Evolutionary conservation across 164 flowering plant genomes (phyloP), one percentile per base, ranked within the genome.

Genomic region (Nymphaea thermarum): DNA sequence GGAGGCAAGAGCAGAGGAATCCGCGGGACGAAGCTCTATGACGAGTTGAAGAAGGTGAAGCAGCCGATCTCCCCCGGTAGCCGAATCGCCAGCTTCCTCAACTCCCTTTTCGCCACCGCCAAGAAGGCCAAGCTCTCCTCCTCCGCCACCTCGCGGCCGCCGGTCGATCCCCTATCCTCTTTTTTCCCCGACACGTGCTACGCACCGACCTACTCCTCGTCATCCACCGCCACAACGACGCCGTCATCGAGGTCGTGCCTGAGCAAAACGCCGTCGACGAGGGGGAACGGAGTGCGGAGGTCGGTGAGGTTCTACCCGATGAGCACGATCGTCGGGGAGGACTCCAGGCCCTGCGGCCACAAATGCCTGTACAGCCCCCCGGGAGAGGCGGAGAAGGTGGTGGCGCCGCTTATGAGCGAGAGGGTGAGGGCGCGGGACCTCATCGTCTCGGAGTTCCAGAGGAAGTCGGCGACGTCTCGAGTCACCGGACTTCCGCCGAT

Each of bases 51-150:
- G 85, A 91, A 87, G 70, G 84, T 72, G 43, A 88, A 83, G 82
- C 96, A 86, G 55, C 99, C 99, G 15, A 82, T 88, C 44, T 94
- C 99, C 0, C 99, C 99, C 0, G 97, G 97, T 1, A 89, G 82
- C 3, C 78, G 80, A 11, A 82, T 94, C 12, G 87, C 97, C 0
- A 82, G 76, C 43, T 94, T 94, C 65, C 77, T 94, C 59, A 94
- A 90, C 70, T 88, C 97, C 3, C 74, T 94, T 0, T 91, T 91
- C 80, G 74, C 80, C 2, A 53, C 74, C 8, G 67, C 82, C 0
- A 81, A 82, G 43, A 76, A 73, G 60, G 65, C 87, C 0, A 86
- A 84, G 73, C 64, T 74, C 14, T 72, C 85, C 1, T 62, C 70
- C n/a, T 16, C 71, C 36, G 3, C 42, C 0, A 25, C 8, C 68